These are phyloP conservation scores for Biscutella laevigata DNA, from an alignment of 441 rosid genomes.

Conservation along the genomic window DNA sequence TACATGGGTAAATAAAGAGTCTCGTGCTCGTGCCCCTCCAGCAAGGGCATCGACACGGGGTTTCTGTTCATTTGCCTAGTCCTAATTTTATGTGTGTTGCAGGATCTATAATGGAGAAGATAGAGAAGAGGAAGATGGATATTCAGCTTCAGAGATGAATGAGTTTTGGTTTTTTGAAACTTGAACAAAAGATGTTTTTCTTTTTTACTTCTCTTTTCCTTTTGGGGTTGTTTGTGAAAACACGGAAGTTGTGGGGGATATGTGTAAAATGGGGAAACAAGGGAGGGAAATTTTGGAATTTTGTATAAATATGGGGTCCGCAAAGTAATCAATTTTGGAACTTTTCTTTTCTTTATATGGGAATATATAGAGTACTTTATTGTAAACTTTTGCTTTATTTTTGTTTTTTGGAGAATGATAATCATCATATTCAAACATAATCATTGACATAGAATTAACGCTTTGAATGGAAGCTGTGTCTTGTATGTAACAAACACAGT, in stretches of 20 bases:
- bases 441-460: conserved; percentile 21
- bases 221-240: conserved; percentile 12
- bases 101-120: conserved; percentile 28
- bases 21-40: too few relatives aligned
- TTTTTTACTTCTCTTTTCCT: not conserved
- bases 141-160: conserved; percentile 40
- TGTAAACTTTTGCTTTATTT: conserved; percentile 24
- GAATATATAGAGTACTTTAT: conserved; percentile 17
- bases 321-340: conserved; percentile 27
- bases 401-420: conserved; percentile 20
- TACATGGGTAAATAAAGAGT: too few relatives aligned
- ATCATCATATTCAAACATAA: conserved; percentile 20
- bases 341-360: conserved; percentile 4
- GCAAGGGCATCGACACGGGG: too few relatives aligned
- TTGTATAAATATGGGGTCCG: conserved; percentile 28
- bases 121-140: conserved; percentile 47
- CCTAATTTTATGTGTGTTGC: conserved; percentile 16
- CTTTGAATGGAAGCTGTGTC: conserved; percentile 15
- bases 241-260: conserved; percentile 15
- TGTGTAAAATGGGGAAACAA: conserved; percentile 22
- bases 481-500: conserved; percentile 9
- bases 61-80: too few relatives aligned
- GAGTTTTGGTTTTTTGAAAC: conserved; percentile 10
- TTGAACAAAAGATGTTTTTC: conserved; percentile 17
- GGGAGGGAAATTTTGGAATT: conserved; percentile 21